Conservation (phyloP, 83 land plant species). For the Thuja plicata region DNA sequence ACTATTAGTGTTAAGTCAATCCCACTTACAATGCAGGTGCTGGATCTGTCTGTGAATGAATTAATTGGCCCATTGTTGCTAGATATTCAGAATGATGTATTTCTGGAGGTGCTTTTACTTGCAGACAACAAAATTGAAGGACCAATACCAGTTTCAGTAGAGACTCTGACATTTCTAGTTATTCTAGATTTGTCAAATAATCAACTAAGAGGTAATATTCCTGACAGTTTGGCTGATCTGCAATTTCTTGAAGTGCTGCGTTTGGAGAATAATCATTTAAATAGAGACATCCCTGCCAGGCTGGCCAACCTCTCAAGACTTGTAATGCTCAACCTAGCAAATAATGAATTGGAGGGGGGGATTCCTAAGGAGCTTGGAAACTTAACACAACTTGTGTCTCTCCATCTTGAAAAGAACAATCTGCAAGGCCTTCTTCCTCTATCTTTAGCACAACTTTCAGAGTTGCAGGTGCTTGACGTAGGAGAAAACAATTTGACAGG, state of each 20-base stretch:
- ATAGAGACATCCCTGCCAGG: no score
- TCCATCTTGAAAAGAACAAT: no score
- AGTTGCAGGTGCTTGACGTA: background rate
- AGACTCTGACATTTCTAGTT: no score
- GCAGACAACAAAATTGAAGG: no score
- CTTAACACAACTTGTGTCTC: no score
- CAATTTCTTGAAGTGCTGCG: background rate
- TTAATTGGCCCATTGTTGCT: background rate
- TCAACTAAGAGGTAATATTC: background rate
- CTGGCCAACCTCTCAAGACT: no score
- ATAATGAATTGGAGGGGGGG: no score
- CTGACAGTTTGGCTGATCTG: background rate
- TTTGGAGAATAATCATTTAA: background rate
- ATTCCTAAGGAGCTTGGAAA: no score
- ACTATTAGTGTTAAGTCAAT: background rate
- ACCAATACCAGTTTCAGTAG: no score
- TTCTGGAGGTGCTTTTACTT: background rate
- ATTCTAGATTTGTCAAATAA: no score
- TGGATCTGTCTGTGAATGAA: no score
- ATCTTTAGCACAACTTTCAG: background rate
- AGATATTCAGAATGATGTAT: background rate
- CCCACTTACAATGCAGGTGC: background rate
- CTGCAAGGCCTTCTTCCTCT: background rate
- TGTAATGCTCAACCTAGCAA: no score
- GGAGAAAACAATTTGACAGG: constrained; percentile 4